Evolutionary conservation across 108 stramenopile species (phyloP).

Genomic region (Fragilaria crotonensis): DNA sequence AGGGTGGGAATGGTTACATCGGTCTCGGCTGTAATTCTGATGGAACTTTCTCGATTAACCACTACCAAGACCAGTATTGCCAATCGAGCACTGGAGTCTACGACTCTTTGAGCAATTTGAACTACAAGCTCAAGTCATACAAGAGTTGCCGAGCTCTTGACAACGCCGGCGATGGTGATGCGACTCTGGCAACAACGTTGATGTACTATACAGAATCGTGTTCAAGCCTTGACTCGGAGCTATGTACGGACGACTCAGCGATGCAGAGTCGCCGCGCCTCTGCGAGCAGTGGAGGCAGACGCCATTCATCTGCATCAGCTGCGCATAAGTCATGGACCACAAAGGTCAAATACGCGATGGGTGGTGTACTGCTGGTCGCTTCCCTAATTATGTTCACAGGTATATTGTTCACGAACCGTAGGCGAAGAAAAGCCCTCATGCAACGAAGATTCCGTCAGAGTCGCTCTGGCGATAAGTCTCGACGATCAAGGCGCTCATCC

Average conservation of each 20-base stretch:
- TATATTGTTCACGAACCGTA: conserved; percentile 79
- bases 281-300: conserved; percentile 3
- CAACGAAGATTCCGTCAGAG: conserved; percentile 69
- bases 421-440: conserved; percentile 81
- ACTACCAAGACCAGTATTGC: conserved; percentile 73
- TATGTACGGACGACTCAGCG: conserved; percentile 35
- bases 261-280: conserved; percentile 9
- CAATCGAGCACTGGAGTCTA: conserved; percentile 47
- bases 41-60: conserved; percentile 60
- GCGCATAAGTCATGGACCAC: conserved; percentile 45
- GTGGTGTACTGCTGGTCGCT: conserved; percentile 61
- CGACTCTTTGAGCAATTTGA: conserved; percentile 42
- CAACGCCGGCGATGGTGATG: conserved; percentile 24
- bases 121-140: conserved; percentile 49
- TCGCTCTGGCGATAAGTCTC: conserved; percentile 21
- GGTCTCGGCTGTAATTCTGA: conserved; percentile 51
- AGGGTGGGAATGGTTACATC: conserved; percentile 50
- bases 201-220: conserved; percentile 51
- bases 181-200: conserved; percentile 41
- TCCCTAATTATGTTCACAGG: conserved; percentile 85
- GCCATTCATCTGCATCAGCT: conserved; percentile 22
- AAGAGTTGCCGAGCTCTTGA: conserved; percentile 17
- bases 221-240: conserved; percentile 35
- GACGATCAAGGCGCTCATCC: conserved; percentile 15
- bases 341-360: conserved; percentile 80